These are phyloP conservation scores for Eucalyptus cloeziana DNA, from an alignment of 345 rosid genomes.

Conservation along the genomic window DNA sequence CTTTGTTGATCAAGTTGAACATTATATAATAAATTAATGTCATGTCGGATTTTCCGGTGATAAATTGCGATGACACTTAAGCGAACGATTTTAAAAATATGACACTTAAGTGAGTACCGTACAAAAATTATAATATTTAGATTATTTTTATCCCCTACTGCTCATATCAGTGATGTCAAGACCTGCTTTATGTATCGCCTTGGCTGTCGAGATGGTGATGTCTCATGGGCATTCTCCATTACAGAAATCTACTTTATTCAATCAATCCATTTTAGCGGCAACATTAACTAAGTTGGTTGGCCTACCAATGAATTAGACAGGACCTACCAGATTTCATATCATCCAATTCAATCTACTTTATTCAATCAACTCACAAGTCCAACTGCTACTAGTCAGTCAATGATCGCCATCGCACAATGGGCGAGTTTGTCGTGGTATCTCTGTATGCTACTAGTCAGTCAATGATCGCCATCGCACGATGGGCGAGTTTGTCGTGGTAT, in stretches of 20 bases:
- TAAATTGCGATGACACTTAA: not conserved
- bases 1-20: not conserved
- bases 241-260: not conserved
- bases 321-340: not conserved
- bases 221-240: not conserved
- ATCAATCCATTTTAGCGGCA: not conserved
- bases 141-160: not conserved
- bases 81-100: no score
- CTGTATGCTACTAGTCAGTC: not conserved
- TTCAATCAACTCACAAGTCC: not conserved
- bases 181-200: not conserved
- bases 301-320: not conserved
- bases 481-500: no score
- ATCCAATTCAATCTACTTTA: no score
- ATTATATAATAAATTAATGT: not conserved
- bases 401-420: not conserved
- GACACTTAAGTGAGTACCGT: fast-evolving
- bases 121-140: no score
- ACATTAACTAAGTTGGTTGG: not conserved
- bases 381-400: not conserved
- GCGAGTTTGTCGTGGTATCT: no score
- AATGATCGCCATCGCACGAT: not conserved
- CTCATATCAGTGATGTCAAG: not conserved
- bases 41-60: not conserved
- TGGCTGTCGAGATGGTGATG: not conserved